phyloP scores from a whole-genome alignment of 371 early-diverging fungal species.

The Entomophthora muscae region DNA sequence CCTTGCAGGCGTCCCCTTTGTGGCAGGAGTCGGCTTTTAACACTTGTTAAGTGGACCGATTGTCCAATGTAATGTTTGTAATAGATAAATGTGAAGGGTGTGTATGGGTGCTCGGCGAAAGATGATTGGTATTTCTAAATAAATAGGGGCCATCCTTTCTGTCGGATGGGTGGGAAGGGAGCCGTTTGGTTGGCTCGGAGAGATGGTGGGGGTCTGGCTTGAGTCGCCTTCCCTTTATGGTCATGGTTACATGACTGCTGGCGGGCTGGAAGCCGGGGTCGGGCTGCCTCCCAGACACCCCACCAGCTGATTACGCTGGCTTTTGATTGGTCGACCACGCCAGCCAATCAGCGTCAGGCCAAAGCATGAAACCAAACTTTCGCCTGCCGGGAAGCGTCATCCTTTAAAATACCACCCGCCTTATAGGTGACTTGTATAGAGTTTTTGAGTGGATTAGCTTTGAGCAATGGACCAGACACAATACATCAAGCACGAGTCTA shows the following conservation, averaged over 20 bases:
- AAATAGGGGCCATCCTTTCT: not conserved
- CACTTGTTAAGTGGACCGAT: not conserved
- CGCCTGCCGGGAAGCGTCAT: not conserved
- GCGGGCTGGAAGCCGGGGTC: too few species aligned
- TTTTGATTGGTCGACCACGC: not conserved
- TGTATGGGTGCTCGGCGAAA: not conserved
- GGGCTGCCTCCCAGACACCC: not conserved
- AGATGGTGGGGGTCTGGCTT: too few species aligned
- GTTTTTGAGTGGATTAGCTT: not conserved
- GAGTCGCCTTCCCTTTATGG: not conserved
- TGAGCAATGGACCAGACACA: not conserved
- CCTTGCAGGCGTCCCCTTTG: not conserved
- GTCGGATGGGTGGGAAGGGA: not conserved
- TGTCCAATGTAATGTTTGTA: not conserved
- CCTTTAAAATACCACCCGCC: not conserved
- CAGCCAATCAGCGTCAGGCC: not conserved
- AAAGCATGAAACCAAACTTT: not conserved
- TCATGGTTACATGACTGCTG: not conserved
- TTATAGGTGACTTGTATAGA: not conserved
- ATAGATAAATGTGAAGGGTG: not conserved
- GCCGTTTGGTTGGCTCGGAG: not conserved
- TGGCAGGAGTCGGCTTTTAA: not conserved
- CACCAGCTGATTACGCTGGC: not conserved
- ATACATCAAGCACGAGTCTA: not conserved
- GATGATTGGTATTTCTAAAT: not conserved